A percentile compares a stretch with the other conserved stretches of the same genome.
phyloP scores from a whole-genome alignment of 768 basidiomycete genomes.

The Xanthoconium purpureum region DNA sequence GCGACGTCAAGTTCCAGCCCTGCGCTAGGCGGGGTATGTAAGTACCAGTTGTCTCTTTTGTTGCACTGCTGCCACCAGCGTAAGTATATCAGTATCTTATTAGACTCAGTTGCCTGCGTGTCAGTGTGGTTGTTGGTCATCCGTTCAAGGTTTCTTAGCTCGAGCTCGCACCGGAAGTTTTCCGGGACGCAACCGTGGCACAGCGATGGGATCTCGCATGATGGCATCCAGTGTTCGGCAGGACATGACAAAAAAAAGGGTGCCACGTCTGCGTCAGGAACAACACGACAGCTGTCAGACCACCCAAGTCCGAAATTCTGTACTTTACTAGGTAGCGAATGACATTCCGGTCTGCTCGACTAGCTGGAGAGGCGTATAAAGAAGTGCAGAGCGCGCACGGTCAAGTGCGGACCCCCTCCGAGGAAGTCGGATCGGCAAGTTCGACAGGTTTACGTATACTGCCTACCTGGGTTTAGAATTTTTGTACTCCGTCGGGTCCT shows the following conservation, averaged over 20 bases:
- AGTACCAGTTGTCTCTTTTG: slow-evolving; percentile 29
- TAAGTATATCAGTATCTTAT: slow-evolving; percentile 38
- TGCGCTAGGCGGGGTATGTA: slow-evolving; percentile 35
- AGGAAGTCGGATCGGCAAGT: background rate
- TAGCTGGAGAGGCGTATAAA: background rate
- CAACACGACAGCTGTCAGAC: too few relatives aligned
- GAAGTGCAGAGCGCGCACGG: too few relatives aligned
- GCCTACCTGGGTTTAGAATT: slow-evolving; percentile 3
- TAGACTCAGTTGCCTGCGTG: slow-evolving; percentile 7
- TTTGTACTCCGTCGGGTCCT: slow-evolving; percentile 20
- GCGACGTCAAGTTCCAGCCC: slow-evolving; percentile 24
- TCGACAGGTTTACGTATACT: slow-evolving; percentile 1
- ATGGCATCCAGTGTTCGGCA: slow-evolving; percentile 2
- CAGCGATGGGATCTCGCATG: slow-evolving; percentile 19
- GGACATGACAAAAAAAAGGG: slow-evolving; percentile 4
- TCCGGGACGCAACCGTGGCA: background rate
- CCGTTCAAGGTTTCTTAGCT: background rate
- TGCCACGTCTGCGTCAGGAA: slow-evolving; percentile 10
- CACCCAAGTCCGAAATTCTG: background rate
- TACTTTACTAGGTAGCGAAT: background rate
- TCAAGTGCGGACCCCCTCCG: background rate
- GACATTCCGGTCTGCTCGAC: background rate
- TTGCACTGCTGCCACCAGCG: slow-evolving; percentile 29
- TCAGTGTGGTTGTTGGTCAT: background rate
- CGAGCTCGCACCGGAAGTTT: background rate